Evolutionary conservation across 495 filamentous ascomycete species (phyloP), one percentile per base, ranked within the genome.

Genomic region (Monascus purpureus): DNA sequence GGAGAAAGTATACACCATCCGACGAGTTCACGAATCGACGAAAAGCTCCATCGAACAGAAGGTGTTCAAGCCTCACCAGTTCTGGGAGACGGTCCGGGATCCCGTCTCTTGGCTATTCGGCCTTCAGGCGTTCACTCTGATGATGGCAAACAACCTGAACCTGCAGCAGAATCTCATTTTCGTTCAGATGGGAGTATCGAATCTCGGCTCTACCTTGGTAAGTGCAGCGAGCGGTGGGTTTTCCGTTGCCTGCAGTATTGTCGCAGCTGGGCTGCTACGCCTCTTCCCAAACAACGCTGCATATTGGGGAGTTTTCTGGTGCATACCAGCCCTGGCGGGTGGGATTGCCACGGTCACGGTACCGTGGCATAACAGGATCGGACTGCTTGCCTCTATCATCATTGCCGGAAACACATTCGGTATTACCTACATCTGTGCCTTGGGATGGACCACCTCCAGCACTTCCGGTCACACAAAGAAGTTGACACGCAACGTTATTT

Each of bases 311-410:
- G 15, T 35, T 0, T 7, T 42, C n/a, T 49, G 45, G 45, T 59
- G 53, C 34, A 35, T 57, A 7, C 49, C 46, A 12, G 48, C 42
- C 8, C 45, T 53, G 11, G 39, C 32, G 3, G 47, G 50, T 17
- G 54, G 40, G 0, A 39, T 40, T 6, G 45, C 45, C 14, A 56
- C 39, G 29, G 48, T 50, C 6, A 45, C 22, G 12, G 42, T 60
- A 12, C 31, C 42, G n/a, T 49, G 56, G 45, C 27, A 38, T 3
- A 30, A 32, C 15, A 45, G 40, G 15, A 19, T 49, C 2, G 41
- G 28, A 4, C 29, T 50, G 14, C 31, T 50, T 6, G 47, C 47
- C 6, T 47, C 45, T 28, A 25, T 50, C 24, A 14, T 42, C 14
- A 17, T 50, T 7, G 47, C 47, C 9, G 42, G 28, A 2, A 28